Evolutionary conservation across 2,329 filamentous ascomycete species (phyloP).

Genomic region (Pseudogymnoascus destructans): DNA sequence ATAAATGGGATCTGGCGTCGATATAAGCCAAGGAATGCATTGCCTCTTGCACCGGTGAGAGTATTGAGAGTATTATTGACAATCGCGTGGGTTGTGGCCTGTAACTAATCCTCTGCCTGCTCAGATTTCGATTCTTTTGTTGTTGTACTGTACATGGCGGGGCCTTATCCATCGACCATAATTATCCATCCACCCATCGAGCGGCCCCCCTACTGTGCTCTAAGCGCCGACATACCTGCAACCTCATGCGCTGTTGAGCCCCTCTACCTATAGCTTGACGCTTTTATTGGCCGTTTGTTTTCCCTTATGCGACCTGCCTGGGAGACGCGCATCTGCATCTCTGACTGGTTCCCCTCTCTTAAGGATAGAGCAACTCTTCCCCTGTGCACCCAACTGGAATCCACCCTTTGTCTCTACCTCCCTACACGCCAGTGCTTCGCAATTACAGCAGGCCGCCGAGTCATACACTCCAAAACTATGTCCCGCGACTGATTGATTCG

Average conservation of each 20-base stretch:
- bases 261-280: background rate
- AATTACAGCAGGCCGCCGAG: conserved; percentile 1
- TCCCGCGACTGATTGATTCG: background rate
- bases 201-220: background rate
- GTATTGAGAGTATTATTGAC: background rate
- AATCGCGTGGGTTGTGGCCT: background rate
- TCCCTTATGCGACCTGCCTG: conserved; percentile 10
- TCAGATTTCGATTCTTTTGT: background rate
- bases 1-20: background rate
- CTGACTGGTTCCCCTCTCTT: conserved; percentile 17
- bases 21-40: background rate
- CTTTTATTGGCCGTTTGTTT: conserved; percentile 11
- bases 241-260: conserved; percentile 12
- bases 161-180: background rate
- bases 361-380: background rate
- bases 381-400: conserved; percentile 4
- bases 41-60: background rate
- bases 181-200: background rate
- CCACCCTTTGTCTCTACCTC: conserved; percentile 1
- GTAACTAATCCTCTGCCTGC: background rate
- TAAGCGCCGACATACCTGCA: conserved; percentile 14
- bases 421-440: conserved; percentile 1
- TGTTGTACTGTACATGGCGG: background rate
- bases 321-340: conserved; percentile 21
- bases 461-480: background rate